Conservation (phyloP, 1,284 basidiomycete genomes). For the Xerocomus amazonicus region DNA sequence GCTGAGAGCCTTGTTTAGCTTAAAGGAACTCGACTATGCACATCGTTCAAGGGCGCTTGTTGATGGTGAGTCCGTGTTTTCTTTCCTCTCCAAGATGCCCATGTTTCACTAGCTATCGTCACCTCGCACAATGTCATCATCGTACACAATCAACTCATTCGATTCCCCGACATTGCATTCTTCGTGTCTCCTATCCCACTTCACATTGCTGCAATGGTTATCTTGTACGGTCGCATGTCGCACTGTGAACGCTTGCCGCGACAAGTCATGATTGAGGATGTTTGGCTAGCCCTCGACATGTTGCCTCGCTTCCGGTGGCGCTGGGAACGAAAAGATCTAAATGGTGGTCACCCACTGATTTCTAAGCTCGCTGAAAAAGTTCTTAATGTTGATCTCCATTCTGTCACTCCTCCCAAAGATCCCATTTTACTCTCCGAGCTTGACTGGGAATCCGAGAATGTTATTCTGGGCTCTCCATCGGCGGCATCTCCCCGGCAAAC, state of each 20-base stretch:
- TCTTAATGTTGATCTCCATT: constrained; percentile 62
- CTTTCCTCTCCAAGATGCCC: constrained; percentile 1
- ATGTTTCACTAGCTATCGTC: constrained; percentile 56
- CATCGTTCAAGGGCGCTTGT: constrained; percentile 65
- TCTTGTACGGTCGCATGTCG: constrained; percentile 78
- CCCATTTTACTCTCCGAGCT: constrained; percentile 62
- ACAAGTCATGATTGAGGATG: constrained; percentile 67
- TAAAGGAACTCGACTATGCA: constrained; percentile 60
- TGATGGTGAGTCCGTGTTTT: constrained; percentile 52
- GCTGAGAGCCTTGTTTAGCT: constrained; percentile 70
- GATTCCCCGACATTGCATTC: constrained; percentile 78
- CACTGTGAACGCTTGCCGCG: constrained; percentile 61
- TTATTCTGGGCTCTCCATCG: constrained; percentile 32
- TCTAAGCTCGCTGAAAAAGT: constrained; percentile 74
- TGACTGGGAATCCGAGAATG: constrained; percentile 60
- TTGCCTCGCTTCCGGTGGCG: constrained; percentile 82
- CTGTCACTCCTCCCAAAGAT: constrained; percentile 53
- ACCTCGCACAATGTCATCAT: constrained; percentile 82
- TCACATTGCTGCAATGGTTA: constrained; percentile 84
- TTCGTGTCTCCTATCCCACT: constrained; percentile 82
- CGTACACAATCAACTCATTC: constrained; percentile 74
- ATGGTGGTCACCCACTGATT: constrained; percentile 75
- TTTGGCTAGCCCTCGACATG: constrained; percentile 81
- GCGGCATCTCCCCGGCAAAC: constrained; percentile 27
- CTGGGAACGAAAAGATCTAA: constrained; percentile 77